These are phyloP conservation scores for Sclerotinia spermophila DNA, from an alignment of 2,329 filamentous ascomycete genomes.

Conservation along the genomic window DNA sequence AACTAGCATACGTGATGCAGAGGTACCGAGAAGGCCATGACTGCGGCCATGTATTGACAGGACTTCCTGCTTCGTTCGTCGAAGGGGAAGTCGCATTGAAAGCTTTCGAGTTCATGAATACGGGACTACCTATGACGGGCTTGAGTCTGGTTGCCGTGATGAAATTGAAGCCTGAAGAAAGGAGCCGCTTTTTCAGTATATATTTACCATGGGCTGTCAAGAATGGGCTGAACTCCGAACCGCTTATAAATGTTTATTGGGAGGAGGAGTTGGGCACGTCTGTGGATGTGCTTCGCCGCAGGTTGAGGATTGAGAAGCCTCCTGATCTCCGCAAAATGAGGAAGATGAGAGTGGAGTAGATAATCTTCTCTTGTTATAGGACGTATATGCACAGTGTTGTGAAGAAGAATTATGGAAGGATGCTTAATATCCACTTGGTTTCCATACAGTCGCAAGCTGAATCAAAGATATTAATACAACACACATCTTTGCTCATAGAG, in stretches of 20 bases:
- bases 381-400: too few relatives aligned
- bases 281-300: neutral
- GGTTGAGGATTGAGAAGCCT: neutral
- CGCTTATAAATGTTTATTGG: neutral
- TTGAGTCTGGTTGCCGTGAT: neutral
- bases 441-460: too few relatives aligned
- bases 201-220: neutral
- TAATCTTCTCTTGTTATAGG: too few relatives aligned
- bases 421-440: too few relatives aligned
- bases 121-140: neutral
- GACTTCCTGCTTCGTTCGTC: neutral
- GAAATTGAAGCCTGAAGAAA: neutral
- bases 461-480: too few relatives aligned
- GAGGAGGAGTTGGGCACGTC: neutral
- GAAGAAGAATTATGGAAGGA: too few relatives aligned
- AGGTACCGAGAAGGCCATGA: neutral
- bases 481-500: too few relatives aligned
- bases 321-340: neutral
- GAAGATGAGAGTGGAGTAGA: neutral
- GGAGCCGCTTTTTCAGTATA: neutral
- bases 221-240: neutral
- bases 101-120: neutral
- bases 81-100: neutral
- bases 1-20: neutral
- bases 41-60: neutral